Evolutionary conservation across 495 filamentous ascomycete genomes (phyloP), one percentile per base, ranked within the genome.

Genomic region (Achaetomiella virescens): DNA sequence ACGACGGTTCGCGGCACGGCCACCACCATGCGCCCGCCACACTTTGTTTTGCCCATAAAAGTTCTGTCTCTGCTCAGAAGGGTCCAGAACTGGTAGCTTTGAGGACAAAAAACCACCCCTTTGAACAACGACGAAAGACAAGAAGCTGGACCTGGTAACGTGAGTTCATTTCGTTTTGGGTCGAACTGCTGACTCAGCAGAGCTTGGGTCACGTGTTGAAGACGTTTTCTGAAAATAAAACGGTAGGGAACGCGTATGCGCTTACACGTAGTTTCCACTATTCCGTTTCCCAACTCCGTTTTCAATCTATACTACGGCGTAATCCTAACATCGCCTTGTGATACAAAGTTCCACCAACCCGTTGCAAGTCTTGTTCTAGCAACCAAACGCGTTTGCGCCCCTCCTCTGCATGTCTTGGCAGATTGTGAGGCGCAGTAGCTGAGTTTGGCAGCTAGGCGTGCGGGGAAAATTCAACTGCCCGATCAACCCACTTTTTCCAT

Each of bases 191-290:
- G 40, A 42, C 40, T 42, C 40, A 42, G 40, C 40, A 42, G 17
- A 42, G 2, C 11, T 42, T 42, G 40, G 18, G 42, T 45, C 42
- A 45, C 22, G 42, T 45, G 42, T 5, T 27, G 15, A 45, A 17
- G 21, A 45, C 42, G 42, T 45, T 45, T 45, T 45, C 42, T 25
- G 21, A 24, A 6, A 45, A 9, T 18, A 27, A 18, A 45, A 45
- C 42, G 42, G 42, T 45, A 45, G 21, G n/a, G 42, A 45, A 45
- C 42, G 21, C 42, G 22, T 25, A 45, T 9, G 42, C 22, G 42
- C 42, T 45, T 24, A 45, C n/a, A n/a, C n/a, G n/a, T n/a, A n/a
- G 42, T 45, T 45, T 45, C 15, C 42, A 45, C 42, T 45, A 45
- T n/a, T 27, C 42, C 42, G 42, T 45, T 45, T 45, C 7, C 42